A percentile compares a stretch with the other conserved stretches of the same genome.
Conservation (phyloP, 306 rosid species). For the Mimosa bimucronata region DNA sequence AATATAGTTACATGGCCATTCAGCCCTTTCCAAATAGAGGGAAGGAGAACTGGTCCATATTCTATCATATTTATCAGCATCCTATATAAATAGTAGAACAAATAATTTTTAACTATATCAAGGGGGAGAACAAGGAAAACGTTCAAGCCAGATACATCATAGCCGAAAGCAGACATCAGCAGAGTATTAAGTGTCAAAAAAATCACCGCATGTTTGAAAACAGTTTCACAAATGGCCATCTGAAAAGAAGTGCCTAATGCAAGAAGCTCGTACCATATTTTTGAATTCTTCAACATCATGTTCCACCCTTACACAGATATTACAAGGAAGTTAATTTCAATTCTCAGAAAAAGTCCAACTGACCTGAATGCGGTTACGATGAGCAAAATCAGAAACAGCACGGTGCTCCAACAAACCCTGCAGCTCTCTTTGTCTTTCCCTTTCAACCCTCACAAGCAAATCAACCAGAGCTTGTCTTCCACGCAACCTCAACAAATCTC, state of each 20-base stretch:
- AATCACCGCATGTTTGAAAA: not conserved
- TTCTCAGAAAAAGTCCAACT: slow-evolving; percentile 43
- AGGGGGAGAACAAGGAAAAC: not conserved
- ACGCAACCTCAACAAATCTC: slow-evolving; percentile 88
- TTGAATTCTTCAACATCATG: slow-evolving; percentile 17
- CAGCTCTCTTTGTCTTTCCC: slow-evolving; percentile 95
- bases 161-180: slow-evolving; percentile 20
- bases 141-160: slow-evolving; percentile 28
- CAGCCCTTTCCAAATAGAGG: slow-evolving; percentile 7
- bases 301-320: slow-evolving; percentile 23
- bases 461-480: slow-evolving; percentile 97
- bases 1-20: slow-evolving; percentile 13
- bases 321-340: slow-evolving; percentile 31
- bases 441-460: slow-evolving; percentile 88
- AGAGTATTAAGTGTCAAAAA: slow-evolving; percentile 28
- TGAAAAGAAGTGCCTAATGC: not conserved
- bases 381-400: slow-evolving; percentile 98
- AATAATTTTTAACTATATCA: slow-evolving; percentile 16
- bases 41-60: slow-evolving; percentile 2
- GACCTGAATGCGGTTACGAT: slow-evolving; percentile 99
- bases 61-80: slow-evolving; percentile 18
- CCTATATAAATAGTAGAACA: slow-evolving; percentile 4
- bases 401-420: slow-evolving; percentile 95
- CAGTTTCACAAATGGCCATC: slow-evolving; percentile 9
- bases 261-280: slow-evolving; percentile 16